Base-by-base conservation (phyloP, 2,329 filamentous ascomycete species). In the Pleoardoris graminearum region DNA sequence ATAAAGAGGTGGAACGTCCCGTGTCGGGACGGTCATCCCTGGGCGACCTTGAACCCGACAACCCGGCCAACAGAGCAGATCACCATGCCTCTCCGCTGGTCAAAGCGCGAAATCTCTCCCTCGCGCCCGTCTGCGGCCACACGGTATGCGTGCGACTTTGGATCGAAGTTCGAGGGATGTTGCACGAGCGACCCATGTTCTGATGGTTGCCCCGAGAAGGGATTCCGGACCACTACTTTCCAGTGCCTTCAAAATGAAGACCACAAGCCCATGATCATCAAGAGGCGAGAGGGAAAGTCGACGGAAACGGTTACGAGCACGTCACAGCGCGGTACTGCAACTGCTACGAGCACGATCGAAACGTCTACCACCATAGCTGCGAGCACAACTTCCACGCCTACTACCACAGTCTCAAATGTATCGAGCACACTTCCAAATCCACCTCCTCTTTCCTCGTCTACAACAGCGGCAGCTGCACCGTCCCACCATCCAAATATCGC, bases 151-250 rank as follows among this genome's bases (percentile, higher is more conserved):
- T 76, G 73, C 48, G 54, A 62, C 16, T 59, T 58, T 5, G 51
- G 57, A 7, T 58, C 66, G 41, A 59, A 55, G 25, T 76, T 75
- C 50, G 61, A 75, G 7, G 73, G 73, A 3, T 76, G 74, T 56
- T 76, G 75, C 51, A 60, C 53, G 12, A 51, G 54, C 17, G 60
- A 74, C 35, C 67, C 72, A n/a, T 76, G 73, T 50, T 48, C 55
- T 1, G 64, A 67, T 8, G 69, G 67, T 10, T 75, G 74, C 39
- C 64, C 71, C 5, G 51, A 63, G 38, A 64, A 61, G 4, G 60
- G 66, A 45, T 46, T 75, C 7, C 60, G 65, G 16, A 32, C 65
- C n/a, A 12, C 41, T 7, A 12, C 27, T 10, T 33, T n/a, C 14
- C 6, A 11, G 16, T 3, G 10, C 11, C 8, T 16, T 32, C 27